A percentile compares a stretch with the other conserved stretches of the same genome.
Conservation (phyloP, 169 alveolate genomes). For the Plasmodium chabaudi region DNA sequence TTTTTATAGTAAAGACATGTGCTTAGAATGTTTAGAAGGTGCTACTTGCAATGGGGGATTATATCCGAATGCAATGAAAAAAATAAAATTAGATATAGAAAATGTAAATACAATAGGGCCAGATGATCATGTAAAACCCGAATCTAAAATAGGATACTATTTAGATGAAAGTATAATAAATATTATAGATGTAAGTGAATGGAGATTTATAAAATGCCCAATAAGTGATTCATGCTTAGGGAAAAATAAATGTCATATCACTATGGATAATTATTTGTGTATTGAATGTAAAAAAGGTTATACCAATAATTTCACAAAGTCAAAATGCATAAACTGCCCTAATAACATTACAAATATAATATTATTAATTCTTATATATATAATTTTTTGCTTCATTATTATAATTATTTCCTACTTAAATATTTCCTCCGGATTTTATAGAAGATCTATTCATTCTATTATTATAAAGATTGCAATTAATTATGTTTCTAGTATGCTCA, state of each 20-base stretch:
- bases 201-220: slow-evolving; percentile 89
- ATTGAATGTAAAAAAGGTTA: slow-evolving; percentile 87
- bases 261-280: slow-evolving; percentile 88
- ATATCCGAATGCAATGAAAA: slow-evolving; percentile 41
- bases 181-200: slow-evolving; percentile 82
- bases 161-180: slow-evolving; percentile 80
- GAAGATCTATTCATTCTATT: slow-evolving; percentile 90
- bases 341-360: slow-evolving; percentile 71
- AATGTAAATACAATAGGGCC: slow-evolving; percentile 59
- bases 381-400: slow-evolving; percentile 82
- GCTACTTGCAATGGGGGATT: slow-evolving; percentile 89
- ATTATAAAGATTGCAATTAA: slow-evolving; percentile 90
- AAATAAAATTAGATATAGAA: slow-evolving; percentile 54
- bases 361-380: slow-evolving; percentile 76
- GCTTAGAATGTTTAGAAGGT: slow-evolving; percentile 88
- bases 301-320: slow-evolving; percentile 85
- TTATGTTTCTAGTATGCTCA: slow-evolving; percentile 85
- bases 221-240: slow-evolving; percentile 86
- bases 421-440: slow-evolving; percentile 89
- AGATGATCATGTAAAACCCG: slow-evolving; percentile 87
- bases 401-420: slow-evolving; percentile 88
- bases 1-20: slow-evolving; percentile 84
- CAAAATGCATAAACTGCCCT: slow-evolving; percentile 86
- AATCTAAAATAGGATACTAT: slow-evolving; percentile 84
- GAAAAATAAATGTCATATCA: slow-evolving; percentile 82